phyloP scores from a whole-genome alignment of 257 asterid genomes.

The Solanum medicagineum region DNA sequence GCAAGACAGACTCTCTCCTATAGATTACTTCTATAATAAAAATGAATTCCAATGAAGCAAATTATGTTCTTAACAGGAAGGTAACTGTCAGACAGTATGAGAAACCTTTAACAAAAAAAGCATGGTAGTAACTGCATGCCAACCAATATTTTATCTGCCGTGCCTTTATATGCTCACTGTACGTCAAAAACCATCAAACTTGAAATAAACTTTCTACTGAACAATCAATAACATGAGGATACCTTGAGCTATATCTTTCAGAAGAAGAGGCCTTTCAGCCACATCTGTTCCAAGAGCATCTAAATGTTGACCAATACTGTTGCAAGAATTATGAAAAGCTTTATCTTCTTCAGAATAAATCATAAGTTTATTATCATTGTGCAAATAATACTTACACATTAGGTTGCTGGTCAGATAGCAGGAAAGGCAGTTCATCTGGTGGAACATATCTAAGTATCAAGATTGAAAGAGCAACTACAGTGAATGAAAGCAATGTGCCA shows the following conservation, averaged over 20 bases:
- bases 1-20: background rate
- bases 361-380: background rate
- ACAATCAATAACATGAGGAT: background rate
- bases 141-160: background rate
- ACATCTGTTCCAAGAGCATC: background rate
- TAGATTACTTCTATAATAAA: background rate
- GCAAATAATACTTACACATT: background rate
- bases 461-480: constrained; percentile 21
- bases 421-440: constrained; percentile 8
- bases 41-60: background rate
- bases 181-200: background rate
- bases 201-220: background rate
- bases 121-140: background rate
- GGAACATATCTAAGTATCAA: constrained; percentile 28
- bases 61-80: background rate
- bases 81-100: background rate
- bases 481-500: constrained; percentile 29
- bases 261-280: constrained; percentile 13
- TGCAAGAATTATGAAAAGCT: background rate
- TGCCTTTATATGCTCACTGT: background rate
- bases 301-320: background rate
- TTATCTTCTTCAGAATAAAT: background rate
- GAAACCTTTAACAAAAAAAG: background rate
- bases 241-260: constrained; percentile 9
- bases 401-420: background rate